Evolutionary conservation across 2,329 filamentous ascomycete genomes (phyloP), one percentile per base, ranked within the genome.

Genomic region (Septoria linicola): DNA sequence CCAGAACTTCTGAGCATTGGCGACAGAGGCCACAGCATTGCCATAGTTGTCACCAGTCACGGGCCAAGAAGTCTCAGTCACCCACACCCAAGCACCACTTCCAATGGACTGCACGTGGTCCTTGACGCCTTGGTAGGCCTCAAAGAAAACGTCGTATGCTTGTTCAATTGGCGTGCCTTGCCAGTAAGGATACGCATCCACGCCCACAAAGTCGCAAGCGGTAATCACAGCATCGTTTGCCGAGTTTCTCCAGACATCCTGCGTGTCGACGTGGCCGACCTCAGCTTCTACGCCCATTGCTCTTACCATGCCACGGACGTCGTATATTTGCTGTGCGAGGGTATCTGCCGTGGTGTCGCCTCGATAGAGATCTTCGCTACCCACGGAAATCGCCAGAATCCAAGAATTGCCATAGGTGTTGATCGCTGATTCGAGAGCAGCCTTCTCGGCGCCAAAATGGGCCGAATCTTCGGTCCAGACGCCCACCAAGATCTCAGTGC

Each of bases 161-260:
- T 81, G 77, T 49, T 78, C 73, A 62, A 85, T 83, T 62, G 79
- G 74, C 63, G 68, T 74, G 63, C 71, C 75, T 72, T 86, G 78
- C 71, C 81, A 86, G 75, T 83, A 85, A 23, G 83, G 82, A 67
- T 84, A 85, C 63, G 81, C 81, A 59, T 86, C 81, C 32, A 83
- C 77, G 41, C 83, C 82, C 51, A 86, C 66, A 68, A 80, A 86
- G 72, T 87, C 84, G 54, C 80, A 74, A 48, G 80, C 82, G 52
- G 79, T 73, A 57, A 85, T 76, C 53, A 87, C 82, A 48, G 72
- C 69, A 61, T 76, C 76, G 73, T 84, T 85, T 63, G 76, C 76
- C 51, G 67, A 55, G 69, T 86, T 80, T 40, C 78, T 74, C 80
- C 65, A 68, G 4, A 62, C 63, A 17, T 58, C 64, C 63, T 64